Evolutionary conservation across 306 rosid species (phyloP), one percentile per base, ranked within the genome.

Genomic region (Datisca glomerata): DNA sequence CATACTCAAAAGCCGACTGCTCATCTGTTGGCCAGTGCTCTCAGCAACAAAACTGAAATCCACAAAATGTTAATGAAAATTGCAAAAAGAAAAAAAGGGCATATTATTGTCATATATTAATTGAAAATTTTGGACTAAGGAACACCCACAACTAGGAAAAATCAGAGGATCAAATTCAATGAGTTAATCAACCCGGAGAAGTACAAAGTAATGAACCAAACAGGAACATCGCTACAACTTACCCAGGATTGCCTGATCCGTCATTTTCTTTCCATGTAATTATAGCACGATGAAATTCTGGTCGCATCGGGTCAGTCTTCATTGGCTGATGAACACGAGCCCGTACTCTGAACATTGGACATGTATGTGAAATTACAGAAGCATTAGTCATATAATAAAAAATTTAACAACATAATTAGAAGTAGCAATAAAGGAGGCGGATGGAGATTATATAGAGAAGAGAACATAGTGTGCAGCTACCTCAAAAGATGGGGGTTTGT

Each of bases 161-260:
- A 15, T 24, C 29, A 10, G 15, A 34, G 8, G 42, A 15, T 20
- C 28, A 20, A 6, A 17, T 21, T 14, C 22, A 6, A 18, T 4
- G 2, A 44, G n/a, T 14, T 2, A 42, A 58, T 1, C 2, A 12
- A 4, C 42, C 55, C 37, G 3, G 35, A 23, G 14, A 55, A 24
- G 39, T 22, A 31, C 16, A 12, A 24, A 24, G 6, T 22, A 23
- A 40, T 13, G 24, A 48, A 33, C 3, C 21, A 27, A 9, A 56
- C 38, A 24, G 56, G 34, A 37, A 43, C 58, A 13, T 4, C n/a
- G n/a, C n/a, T n/a, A 34, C 41, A 59, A 69, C 93, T 69, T 70
- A 82, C 96, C 96, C 96, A 49, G 93, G 69, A 49, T 40, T 61
- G 47, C 85, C 93, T 13, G 84, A 71, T 63, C 96, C 96, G 68